phyloP scores from a whole-genome alignment of 2,329 filamentous ascomycete genomes.

The Penicillium verrucosum region DNA sequence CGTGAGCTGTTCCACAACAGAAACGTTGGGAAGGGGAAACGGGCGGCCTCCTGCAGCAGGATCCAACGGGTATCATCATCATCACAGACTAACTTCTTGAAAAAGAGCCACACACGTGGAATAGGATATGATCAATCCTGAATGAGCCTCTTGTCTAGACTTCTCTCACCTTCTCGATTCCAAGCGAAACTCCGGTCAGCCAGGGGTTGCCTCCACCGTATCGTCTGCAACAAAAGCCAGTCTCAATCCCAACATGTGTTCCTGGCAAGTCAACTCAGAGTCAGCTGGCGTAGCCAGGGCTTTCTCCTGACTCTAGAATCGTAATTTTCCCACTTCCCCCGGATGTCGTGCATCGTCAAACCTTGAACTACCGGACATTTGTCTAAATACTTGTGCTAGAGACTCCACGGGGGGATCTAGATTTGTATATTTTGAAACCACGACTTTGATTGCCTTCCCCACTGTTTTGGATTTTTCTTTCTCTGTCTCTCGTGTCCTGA shows the following conservation, averaged over 20 bases:
- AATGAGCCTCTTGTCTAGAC: neutral
- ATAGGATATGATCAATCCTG: neutral
- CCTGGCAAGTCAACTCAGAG: slow-evolving; percentile 17
- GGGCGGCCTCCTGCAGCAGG: slow-evolving; percentile 33
- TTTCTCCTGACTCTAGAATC: slow-evolving; percentile 11
- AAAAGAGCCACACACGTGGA: slow-evolving; percentile 7
- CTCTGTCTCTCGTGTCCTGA: neutral
- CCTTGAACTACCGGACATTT: slow-evolving; percentile 10
- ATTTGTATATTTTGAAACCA: slow-evolving; percentile 13
- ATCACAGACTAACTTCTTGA: slow-evolving; percentile 1
- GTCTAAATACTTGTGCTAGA: slow-evolving; percentile 2
- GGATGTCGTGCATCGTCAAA: slow-evolving; percentile 24
- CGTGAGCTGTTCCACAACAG: slow-evolving; percentile 32
- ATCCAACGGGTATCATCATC: slow-evolving; percentile 17
- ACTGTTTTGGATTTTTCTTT: neutral
- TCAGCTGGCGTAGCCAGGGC: slow-evolving; percentile 5
- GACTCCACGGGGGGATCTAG: neutral
- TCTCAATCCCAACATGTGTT: slow-evolving; percentile 23
- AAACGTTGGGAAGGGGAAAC: slow-evolving; percentile 31
- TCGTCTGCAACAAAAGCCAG: slow-evolving; percentile 12
- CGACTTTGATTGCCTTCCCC: neutral
- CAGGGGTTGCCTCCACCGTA: slow-evolving; percentile 4
- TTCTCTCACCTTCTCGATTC: neutral
- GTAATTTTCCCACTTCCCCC: slow-evolving; percentile 6
- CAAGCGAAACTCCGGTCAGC: neutral